Percentiles rank a stretch among this genome's conserved stretches.
phyloP scores from a whole-genome alignment of 1,284 basidiomycete species.

The Wallemia hederae region DNA sequence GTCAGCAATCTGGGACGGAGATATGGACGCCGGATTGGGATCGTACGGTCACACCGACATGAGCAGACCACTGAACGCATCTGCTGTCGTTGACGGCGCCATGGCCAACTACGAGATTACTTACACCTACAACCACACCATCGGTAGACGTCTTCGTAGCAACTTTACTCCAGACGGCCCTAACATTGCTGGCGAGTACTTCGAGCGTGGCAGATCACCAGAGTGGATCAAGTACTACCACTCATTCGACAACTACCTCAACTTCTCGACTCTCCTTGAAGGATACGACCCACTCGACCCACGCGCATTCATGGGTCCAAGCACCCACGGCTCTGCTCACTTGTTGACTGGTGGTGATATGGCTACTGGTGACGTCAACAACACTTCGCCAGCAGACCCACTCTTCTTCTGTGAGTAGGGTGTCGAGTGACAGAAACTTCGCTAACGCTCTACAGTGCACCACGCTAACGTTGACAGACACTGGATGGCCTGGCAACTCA shows the following conservation, averaged over 20 bases:
- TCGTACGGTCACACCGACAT: background rate
- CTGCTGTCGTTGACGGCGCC: background rate
- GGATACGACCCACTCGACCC: background rate
- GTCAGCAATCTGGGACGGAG: background rate
- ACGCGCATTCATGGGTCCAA: background rate
- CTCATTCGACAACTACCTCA: background rate
- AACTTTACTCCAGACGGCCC: background rate
- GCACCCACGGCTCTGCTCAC: background rate
- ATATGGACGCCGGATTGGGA: background rate
- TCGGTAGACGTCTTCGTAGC: background rate
- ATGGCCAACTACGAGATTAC: background rate
- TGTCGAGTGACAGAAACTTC: too few species aligned
- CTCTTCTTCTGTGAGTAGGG: too few species aligned
- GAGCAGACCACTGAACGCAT: background rate
- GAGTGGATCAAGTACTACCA: background rate
- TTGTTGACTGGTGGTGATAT: background rate
- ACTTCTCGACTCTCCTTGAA: background rate
- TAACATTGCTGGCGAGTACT: background rate
- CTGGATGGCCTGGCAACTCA: background rate
- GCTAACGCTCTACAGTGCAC: background rate
- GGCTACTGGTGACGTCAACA: background rate
- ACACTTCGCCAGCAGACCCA: too few species aligned
- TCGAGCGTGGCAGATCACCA: background rate
- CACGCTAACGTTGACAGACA: background rate
- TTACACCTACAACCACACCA: background rate